A percentile compares a stretch with the other conserved stretches of the same genome.
Conservation (phyloP, 2,329 filamentous ascomycete genomes). For the Colletotrichum sp. region DNA sequence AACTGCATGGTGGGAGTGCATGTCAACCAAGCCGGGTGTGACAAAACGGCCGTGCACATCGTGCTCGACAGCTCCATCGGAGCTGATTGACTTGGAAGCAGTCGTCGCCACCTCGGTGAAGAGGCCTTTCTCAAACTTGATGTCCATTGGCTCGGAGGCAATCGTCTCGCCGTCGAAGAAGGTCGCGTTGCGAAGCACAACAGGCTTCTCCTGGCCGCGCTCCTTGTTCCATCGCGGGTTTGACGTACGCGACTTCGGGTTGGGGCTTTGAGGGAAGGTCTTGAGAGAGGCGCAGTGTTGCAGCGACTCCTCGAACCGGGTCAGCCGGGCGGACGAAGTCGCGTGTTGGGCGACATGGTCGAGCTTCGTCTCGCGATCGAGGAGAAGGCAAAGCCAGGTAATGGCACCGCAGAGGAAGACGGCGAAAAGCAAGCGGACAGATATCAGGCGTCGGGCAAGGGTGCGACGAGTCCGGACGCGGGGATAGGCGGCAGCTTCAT, state of each 20-base stretch:
- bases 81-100: slow-evolving; percentile 13
- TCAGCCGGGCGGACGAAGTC: slow-evolving; percentile 3
- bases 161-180: slow-evolving; percentile 47
- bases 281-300: slow-evolving; percentile 14
- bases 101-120: slow-evolving; percentile 31
- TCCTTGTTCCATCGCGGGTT: slow-evolving; percentile 46
- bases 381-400: slow-evolving; percentile 13
- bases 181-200: slow-evolving; percentile 44
- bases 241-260: not conserved
- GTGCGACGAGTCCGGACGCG: slow-evolving; percentile 5
- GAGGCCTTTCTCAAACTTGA: slow-evolving; percentile 42
- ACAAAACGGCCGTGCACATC: slow-evolving; percentile 42
- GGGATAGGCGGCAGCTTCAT: slow-evolving; percentile 17
- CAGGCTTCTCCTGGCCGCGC: slow-evolving; percentile 39
- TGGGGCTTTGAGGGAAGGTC: slow-evolving; percentile 10
- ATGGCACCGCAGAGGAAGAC: not conserved
- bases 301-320: slow-evolving; percentile 10
- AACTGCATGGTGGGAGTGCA: slow-evolving; percentile 48
- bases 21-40: slow-evolving; percentile 49
- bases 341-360: not conserved
- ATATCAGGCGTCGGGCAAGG: slow-evolving; percentile 1
- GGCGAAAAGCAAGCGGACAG: not conserved
- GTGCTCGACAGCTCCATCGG: slow-evolving; percentile 24
- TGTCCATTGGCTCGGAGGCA: slow-evolving; percentile 36
- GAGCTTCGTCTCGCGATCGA: slow-evolving; percentile 8